Conservation (phyloP, 805 yeast species). For the Hagleromyces aurorensis region DNA sequence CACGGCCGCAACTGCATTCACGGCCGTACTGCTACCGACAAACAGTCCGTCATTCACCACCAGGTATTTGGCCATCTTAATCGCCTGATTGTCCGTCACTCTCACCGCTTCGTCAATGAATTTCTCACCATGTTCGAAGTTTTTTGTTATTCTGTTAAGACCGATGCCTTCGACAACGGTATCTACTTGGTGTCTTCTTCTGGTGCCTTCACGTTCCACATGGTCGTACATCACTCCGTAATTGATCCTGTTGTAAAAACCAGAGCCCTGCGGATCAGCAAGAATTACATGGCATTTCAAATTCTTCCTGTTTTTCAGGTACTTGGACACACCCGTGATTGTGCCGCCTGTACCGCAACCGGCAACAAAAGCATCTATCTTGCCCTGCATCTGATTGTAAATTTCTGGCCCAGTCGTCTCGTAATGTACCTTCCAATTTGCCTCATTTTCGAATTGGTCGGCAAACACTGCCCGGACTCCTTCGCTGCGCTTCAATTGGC, state of each 20-base stretch:
- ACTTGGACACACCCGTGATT: slow-evolving; percentile 81
- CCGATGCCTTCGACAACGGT: slow-evolving; percentile 94
- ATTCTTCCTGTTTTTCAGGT: slow-evolving; percentile 44
- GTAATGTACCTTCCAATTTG: slow-evolving; percentile 82
- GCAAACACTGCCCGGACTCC: slow-evolving; percentile 65
- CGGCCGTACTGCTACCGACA: slow-evolving; percentile 89
- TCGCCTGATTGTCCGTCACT: slow-evolving; percentile 73
- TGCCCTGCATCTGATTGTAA: slow-evolving; percentile 58
- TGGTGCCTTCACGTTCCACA: slow-evolving; percentile 85
- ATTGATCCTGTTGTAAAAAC: slow-evolving; percentile 75
- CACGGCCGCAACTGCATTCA: slow-evolving; percentile 86
- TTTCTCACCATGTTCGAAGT: slow-evolving; percentile 63
- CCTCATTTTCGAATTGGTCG: slow-evolving; percentile 90
- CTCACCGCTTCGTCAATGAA: slow-evolving; percentile 71
- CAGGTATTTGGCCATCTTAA: slow-evolving; percentile 79
- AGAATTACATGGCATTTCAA: slow-evolving; percentile 45
- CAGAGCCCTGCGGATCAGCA: slow-evolving; percentile 97
- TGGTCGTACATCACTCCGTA: slow-evolving; percentile 89
- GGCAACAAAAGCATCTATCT: slow-evolving; percentile 68
- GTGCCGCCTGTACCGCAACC: slow-evolving; percentile 99
- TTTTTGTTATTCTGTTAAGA: slow-evolving; percentile 74
- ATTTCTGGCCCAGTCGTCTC: slow-evolving; percentile 88
- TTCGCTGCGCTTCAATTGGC: slow-evolving; percentile 39
- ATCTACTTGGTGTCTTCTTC: slow-evolving; percentile 94
- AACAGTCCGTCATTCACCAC: slow-evolving; percentile 83